Percentiles rank a stretch among this genome's conserved stretches.
These are phyloP conservation scores for Neoarthrinium moseri DNA, from an alignment of 2,329 filamentous ascomycete genomes.

Conservation along the genomic window DNA sequence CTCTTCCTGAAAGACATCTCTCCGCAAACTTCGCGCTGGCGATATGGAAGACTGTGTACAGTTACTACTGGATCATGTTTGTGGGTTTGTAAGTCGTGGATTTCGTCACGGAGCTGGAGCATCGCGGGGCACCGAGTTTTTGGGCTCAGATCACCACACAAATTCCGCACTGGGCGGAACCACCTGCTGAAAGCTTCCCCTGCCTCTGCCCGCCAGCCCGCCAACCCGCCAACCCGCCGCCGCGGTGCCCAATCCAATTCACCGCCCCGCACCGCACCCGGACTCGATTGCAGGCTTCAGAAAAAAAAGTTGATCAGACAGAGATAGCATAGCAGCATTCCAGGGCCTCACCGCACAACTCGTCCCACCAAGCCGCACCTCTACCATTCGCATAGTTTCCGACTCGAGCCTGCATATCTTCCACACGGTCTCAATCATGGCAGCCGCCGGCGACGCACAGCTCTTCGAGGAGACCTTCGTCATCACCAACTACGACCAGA, in stretches of 20 bases:
- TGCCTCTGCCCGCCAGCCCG: too few species aligned
- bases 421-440: slow-evolving; percentile 30
- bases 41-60: too few species aligned
- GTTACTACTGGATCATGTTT: not conserved
- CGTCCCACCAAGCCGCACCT: not conserved
- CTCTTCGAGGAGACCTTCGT: slow-evolving; percentile 93
- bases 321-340: not conserved
- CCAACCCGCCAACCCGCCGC: not conserved
- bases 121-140: slow-evolving; percentile 7
- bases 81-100: slow-evolving; percentile 3
- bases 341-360: not conserved
- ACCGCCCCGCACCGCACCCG: slow-evolving; percentile 1
- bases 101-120: slow-evolving; percentile 5
- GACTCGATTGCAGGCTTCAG: not conserved
- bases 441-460: slow-evolving; percentile 76
- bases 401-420: not conserved
- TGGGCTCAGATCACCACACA: not conserved
- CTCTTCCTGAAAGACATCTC: slow-evolving; percentile 60
- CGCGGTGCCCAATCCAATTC: not conserved
- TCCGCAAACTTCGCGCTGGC: too few species aligned
- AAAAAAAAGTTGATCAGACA: not conserved
- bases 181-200: slow-evolving; percentile 1
- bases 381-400: not conserved
- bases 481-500: slow-evolving; percentile 73
- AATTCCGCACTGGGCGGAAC: slow-evolving; percentile 11